A percentile compares a stretch with the other conserved stretches of the same genome.
Conservation (phyloP, 257 asterid species). For the Verbascum thapsus region DNA sequence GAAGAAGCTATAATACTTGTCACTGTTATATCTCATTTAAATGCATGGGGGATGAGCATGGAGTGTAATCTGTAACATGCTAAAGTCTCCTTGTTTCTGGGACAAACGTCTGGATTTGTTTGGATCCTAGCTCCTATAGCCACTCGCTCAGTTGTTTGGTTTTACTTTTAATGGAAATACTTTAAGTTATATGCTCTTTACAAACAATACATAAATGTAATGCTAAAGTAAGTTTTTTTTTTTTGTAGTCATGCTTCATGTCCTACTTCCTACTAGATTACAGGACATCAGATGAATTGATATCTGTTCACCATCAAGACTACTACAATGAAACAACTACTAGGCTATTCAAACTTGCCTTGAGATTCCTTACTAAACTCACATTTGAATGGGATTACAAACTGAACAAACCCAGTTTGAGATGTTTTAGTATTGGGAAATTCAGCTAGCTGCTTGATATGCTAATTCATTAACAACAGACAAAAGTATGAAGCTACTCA, state of each 20-base stretch:
- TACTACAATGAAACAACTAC: not conserved
- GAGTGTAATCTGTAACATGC: not conserved
- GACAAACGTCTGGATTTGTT: not conserved
- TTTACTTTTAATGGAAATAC: not conserved
- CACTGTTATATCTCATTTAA: not conserved
- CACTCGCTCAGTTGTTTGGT: constrained; percentile 6
- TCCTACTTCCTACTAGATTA: not conserved
- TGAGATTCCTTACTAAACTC: not conserved
- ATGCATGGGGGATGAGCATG: not conserved
- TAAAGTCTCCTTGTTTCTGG: not conserved
- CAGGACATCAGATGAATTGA: not conserved
- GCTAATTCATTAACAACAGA: not conserved
- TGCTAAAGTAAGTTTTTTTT: not conserved
- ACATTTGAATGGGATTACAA: not conserved
- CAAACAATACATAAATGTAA: not conserved
- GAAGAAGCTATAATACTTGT: not conserved
- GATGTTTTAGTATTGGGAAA: not conserved
- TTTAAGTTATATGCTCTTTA: not conserved
- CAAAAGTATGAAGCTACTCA: not conserved
- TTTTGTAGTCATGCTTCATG: not conserved
- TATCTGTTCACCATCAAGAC: not conserved
- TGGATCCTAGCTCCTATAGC: not conserved
- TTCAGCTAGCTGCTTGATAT: not conserved
- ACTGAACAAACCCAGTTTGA: not conserved
- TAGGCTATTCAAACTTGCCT: not conserved